Evolutionary conservation across 2,329 filamentous ascomycete species (phyloP), one percentile per base, ranked within the genome.

Genomic region (Talaromyces pinophilus): DNA sequence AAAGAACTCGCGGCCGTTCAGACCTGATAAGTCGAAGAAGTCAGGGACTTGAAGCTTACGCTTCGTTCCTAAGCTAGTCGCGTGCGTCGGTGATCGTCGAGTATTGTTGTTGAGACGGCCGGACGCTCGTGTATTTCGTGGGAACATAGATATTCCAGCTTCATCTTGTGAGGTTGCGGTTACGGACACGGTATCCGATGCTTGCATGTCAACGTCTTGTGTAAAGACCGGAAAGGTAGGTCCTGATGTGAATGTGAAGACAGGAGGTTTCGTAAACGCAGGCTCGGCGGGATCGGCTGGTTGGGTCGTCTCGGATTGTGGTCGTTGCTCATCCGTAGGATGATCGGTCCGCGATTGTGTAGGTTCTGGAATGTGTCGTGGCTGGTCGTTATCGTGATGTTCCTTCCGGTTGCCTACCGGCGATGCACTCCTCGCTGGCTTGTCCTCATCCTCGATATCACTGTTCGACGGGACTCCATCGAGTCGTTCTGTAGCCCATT

Each of bases 401-500:
- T 76, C 74, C 69, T 78, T 80, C 33, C 76, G 77, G 13, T 69
- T 62, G 28, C 69, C 68, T 28, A 70, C 70, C 2, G 80, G 79
- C 0, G 79, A 78, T 38, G 77, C 73, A 68, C 75, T 78, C 68
- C 77, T 71, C 33, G 74, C 72, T 67, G 72, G 73, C 66, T 80
- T 81, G 22, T 79, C 78, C 17, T 83, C 80, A 54, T 84, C 82
- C 63, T 83, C 82, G 57, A 74, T 79, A 48, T 83, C 82, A 22
- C 75, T 77, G 44, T 70, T 72, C 38, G 76, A 72, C 22, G 76
- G 70, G 6, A 72, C 76, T 62, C 80, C 80, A 69, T 83, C 81
- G 66, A 79, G 79, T 67, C 80, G 77, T 70, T 82, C 81, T 13
- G 80, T 82, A 28, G 82, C 82, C 87, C 87, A 90, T 75, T 87